phyloP scores from a whole-genome alignment of 2,329 filamentous ascomycete species.

The Ceratocystis huliohia region DNA sequence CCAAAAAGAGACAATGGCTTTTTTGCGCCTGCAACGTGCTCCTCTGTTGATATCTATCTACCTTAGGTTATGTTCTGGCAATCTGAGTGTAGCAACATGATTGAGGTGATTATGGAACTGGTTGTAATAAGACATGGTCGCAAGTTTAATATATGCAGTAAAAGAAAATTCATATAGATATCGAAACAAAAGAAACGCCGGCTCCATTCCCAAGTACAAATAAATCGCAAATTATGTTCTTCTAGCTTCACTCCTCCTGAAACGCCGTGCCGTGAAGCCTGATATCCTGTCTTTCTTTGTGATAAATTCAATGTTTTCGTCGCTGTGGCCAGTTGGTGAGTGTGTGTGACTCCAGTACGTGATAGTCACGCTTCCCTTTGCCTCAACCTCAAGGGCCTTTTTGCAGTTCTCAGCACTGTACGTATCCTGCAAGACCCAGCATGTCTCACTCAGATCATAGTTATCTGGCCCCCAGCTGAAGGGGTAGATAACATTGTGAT shows the following conservation, averaged over 20 bases:
- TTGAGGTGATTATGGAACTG: background rate
- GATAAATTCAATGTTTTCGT: constrained; percentile 11
- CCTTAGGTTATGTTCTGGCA: too few relatives aligned
- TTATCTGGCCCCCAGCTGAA: constrained; percentile 24
- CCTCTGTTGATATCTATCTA: too few relatives aligned
- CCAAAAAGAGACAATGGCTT: background rate
- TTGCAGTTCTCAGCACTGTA: constrained; percentile 24
- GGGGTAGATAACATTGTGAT: constrained; percentile 24
- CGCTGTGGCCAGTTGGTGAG: constrained; percentile 18
- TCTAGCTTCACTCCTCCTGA: background rate
- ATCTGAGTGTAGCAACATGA: background rate
- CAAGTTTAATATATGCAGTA: background rate
- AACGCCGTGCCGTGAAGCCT: background rate
- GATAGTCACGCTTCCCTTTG: constrained; percentile 24
- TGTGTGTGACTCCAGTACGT: constrained; percentile 27
- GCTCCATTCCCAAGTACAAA: background rate
- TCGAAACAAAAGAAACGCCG: background rate
- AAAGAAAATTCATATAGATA: background rate
- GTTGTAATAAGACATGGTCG: background rate
- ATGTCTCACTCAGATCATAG: constrained; percentile 18
- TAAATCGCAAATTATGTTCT: background rate
- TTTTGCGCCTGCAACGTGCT: background rate
- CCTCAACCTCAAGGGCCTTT: constrained; percentile 21
- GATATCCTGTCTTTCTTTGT: background rate
- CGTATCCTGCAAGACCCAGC: constrained; percentile 22